Evolutionary conservation across 2,329 filamentous ascomycete genomes (phyloP).

Genomic region (Ceratocystis huliohia): DNA sequence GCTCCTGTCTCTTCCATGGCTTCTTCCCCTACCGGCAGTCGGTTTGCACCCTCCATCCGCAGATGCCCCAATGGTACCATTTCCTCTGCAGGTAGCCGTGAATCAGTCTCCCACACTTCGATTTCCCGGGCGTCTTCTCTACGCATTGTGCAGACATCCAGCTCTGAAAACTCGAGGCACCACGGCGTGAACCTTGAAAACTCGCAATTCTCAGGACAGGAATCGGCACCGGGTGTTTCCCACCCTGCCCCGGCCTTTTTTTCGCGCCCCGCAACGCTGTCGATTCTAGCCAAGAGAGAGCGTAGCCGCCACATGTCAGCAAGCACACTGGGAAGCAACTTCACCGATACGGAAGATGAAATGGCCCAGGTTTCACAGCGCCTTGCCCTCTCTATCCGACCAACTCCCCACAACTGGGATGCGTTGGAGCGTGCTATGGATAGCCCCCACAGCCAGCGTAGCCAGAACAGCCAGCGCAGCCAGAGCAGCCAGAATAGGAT

Average conservation of each 20-base stretch:
- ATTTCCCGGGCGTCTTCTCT: conserved; percentile 4
- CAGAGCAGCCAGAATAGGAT: conserved; percentile 34
- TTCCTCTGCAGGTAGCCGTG: not conserved
- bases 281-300: not conserved
- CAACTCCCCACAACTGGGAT: conserved; percentile 23
- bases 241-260: conserved; percentile 2
- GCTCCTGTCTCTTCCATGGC: conserved; percentile 17
- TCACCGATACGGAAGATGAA: conserved; percentile 35
- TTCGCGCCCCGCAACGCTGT: not conserved
- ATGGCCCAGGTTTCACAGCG: not conserved
- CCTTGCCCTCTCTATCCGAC: conserved; percentile 11
- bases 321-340: conserved; percentile 39
- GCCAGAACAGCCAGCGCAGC: conserved; percentile 34
- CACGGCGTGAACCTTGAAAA: not conserved
- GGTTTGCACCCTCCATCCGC: conserved; percentile 2
- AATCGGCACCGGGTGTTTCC: not conserved
- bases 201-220: not conserved
- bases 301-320: conserved; percentile 23
- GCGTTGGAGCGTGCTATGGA: conserved; percentile 3
- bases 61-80: conserved; percentile 2
- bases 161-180: not conserved
- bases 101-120: not conserved
- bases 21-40: conserved; percentile 1
- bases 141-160: conserved; percentile 3
- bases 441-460: conserved; percentile 25